Evolutionary conservation across 768 basidiomycete species (phyloP), one percentile per base, ranked within the genome.

Genomic region (Leccinum incarnatum): DNA sequence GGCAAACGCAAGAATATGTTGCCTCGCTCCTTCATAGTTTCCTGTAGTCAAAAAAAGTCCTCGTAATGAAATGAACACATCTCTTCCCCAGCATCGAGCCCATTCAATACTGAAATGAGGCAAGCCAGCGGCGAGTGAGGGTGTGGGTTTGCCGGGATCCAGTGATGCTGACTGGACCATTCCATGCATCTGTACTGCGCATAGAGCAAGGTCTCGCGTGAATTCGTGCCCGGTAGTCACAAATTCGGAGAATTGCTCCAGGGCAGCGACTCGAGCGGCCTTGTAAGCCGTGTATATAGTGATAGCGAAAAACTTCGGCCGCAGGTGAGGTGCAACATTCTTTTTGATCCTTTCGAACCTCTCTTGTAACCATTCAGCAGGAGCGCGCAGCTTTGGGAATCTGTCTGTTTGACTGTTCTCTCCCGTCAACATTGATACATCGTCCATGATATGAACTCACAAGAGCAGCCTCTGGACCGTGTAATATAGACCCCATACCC

Each of bases 81-180:
- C 91, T 21, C 97, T 85, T 3, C 97, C 97, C 97, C 97, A 99
- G 70, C 91, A 94, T 52, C 97, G 82, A 14, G 95, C 95, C 97
- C 97, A 99, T 5, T 88, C 87, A 8, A 89, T 77, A 1, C 92
- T 79, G 70, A 99, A 98, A 74, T 98, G 97, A 5, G 97, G 95
- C 29, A 98, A 77, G 19, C 97, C 97, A 25, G 97, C 97, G 10
- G 97, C 95, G 34, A 99, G 79, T 3, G 90, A 93, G 4, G 97
- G 87, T 1, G 86, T 87, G 2, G 81, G 71, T 63, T 81, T 80
- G 1, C 69, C 75, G 9, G 92, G 89, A 66, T 91, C 87, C 50
- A 99, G 80, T 12, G 95, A 97, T 5, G 97, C 96, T 0, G 93
- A 93, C 65, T 85, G 84, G 40, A 98, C 95, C 58, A 86, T 70